Percentiles rank a stretch among this genome's conserved stretches.
phyloP scores from a whole-genome alignment of 805 yeast genomes.

The Candida gorgasii region DNA sequence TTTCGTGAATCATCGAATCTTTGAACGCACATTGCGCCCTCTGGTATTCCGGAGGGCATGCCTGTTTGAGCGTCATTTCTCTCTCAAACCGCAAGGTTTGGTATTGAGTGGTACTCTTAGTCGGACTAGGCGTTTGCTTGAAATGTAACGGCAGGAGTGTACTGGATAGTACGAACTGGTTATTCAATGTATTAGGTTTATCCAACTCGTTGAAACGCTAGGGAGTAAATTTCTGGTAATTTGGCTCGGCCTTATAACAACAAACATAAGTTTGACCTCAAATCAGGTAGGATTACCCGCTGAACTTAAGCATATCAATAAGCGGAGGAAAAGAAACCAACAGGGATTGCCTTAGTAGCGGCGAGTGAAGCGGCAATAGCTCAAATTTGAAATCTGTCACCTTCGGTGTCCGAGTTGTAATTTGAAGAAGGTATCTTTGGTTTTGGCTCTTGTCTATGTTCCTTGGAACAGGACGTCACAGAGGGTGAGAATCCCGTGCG shows the following conservation, averaged over 20 bases:
- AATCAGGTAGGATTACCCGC: slow-evolving; percentile 40
- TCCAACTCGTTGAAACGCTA: slow-evolving; percentile 15
- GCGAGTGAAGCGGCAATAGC: slow-evolving; percentile 41
- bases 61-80: slow-evolving; percentile 42
- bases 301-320: slow-evolving; percentile 47
- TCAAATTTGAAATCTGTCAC: slow-evolving; percentile 44
- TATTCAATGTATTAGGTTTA: slow-evolving; percentile 17
- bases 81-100: slow-evolving; percentile 23
- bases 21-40: slow-evolving; percentile 44
- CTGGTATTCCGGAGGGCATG: slow-evolving; percentile 23
- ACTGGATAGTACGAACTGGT: slow-evolving; percentile 8
- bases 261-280: slow-evolving; percentile 35
- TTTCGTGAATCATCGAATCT: slow-evolving; percentile 38
- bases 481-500: slow-evolving; percentile 46
- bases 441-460: slow-evolving; percentile 31
- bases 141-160: slow-evolving; percentile 25
- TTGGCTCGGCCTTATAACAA: slow-evolving; percentile 19
- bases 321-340: slow-evolving; percentile 39
- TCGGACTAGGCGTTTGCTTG: slow-evolving; percentile 27
- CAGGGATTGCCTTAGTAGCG: slow-evolving; percentile 38
- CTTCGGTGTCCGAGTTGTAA: slow-evolving; percentile 40
- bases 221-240: slow-evolving; percentile 7
- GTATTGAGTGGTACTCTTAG: slow-evolving; percentile 30
- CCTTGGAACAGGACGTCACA: slow-evolving; percentile 28
- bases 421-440: slow-evolving; percentile 37